A percentile compares a stretch with the other conserved stretches of the same genome.
Evolutionary conservation across 331 rosid genomes (phyloP).

Genomic region (Malus hybrid): DNA sequence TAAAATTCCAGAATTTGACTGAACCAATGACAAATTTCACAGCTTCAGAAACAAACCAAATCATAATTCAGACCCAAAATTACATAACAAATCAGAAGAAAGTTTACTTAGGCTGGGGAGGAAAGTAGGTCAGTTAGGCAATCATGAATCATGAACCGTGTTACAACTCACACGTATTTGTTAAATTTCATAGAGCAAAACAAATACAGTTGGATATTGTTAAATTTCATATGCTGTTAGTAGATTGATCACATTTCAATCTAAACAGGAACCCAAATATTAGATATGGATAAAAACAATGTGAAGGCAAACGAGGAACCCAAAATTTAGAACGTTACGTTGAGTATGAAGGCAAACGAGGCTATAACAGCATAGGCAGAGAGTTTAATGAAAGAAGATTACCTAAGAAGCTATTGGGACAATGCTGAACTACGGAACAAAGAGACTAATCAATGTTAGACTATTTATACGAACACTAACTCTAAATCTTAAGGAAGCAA

Average conservation of each 20-base stretch:
- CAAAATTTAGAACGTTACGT: not conserved
- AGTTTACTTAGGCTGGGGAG: not conserved
- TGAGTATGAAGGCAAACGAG: constrained; percentile 7
- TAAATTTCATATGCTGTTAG: too few species aligned
- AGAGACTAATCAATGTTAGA: constrained; percentile 7
- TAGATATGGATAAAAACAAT: too few species aligned
- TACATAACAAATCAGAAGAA: not conserved
- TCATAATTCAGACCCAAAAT: not conserved
- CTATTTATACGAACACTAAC: not conserved
- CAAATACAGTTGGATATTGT: not conserved
- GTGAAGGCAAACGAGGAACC: too few species aligned
- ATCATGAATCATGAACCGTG: not conserved
- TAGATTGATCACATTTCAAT: too few species aligned
- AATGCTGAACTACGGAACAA: not conserved
- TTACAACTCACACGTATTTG: not conserved
- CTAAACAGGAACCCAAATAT: too few species aligned
- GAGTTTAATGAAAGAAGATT: not conserved
- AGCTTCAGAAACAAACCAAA: not conserved
- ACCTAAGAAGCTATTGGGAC: not conserved
- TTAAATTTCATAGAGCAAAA: not conserved
- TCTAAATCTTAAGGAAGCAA: not conserved
- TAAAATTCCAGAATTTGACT: not conserved
- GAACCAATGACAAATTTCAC: not conserved
- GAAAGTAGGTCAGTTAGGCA: not conserved
- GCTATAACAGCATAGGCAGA: not conserved